Conservation (phyloP, 2,329 filamentous ascomycete species). For the Hypoxylon sp. region DNA sequence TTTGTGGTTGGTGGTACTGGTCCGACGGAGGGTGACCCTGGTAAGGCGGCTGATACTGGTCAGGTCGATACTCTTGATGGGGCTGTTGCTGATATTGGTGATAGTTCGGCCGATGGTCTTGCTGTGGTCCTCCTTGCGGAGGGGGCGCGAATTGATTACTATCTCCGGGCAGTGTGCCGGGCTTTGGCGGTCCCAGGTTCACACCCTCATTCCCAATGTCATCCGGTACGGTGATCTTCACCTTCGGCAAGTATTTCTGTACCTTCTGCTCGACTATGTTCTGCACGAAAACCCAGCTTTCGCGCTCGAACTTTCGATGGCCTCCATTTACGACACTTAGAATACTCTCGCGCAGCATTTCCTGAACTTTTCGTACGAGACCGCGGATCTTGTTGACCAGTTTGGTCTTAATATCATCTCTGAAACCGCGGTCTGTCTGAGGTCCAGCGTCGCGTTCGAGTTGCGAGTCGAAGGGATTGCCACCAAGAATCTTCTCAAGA, state of each 20-base stretch:
- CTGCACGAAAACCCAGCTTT: constrained; percentile 14
- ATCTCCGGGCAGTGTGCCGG: neutral
- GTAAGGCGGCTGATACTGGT: constrained; percentile 7
- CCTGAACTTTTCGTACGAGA: constrained; percentile 12
- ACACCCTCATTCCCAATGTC: constrained; percentile 13
- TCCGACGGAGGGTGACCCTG: constrained; percentile 4
- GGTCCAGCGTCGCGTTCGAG: constrained; percentile 13
- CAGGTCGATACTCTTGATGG: constrained; percentile 12
- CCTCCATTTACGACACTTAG: constrained; percentile 6
- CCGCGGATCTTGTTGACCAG: constrained; percentile 9
- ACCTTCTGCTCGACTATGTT: constrained; percentile 12
- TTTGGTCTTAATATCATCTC: constrained; percentile 11
- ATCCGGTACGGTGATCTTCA: constrained; percentile 17
- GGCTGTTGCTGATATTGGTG: constrained; percentile 10
- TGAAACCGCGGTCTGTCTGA: constrained; percentile 6
- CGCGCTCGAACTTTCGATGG: constrained; percentile 11
- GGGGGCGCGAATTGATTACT: constrained; percentile 3
- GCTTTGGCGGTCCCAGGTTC: constrained; percentile 7
- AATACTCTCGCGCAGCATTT: constrained; percentile 15
- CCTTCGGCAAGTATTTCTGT: constrained; percentile 12
- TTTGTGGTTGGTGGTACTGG: neutral
- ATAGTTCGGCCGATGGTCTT: neutral
- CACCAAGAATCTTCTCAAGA: constrained; percentile 16
- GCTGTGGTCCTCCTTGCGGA: constrained; percentile 2
- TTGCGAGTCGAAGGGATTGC: constrained; percentile 15